A percentile compares a stretch with the other conserved stretches of the same genome.
Evolutionary conservation across 139 green algal genomes (phyloP).

Genomic region (Chlamydomonas sphaeroides): DNA sequence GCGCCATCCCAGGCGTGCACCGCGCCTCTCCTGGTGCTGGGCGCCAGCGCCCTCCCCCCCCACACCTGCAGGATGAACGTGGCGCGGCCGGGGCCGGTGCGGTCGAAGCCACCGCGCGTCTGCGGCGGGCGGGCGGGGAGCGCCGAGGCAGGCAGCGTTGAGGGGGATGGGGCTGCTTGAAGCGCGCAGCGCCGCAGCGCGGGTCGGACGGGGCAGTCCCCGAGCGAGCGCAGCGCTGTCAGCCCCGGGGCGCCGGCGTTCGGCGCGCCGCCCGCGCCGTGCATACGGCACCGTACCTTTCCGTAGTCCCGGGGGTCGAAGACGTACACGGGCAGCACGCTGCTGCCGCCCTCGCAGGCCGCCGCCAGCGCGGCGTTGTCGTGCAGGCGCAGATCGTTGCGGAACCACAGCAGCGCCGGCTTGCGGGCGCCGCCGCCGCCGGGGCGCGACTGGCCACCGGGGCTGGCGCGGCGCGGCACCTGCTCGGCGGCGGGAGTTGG

Average conservation of each 20-base stretch:
- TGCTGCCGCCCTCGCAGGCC: constrained; percentile 37
- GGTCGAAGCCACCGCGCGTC: constrained; percentile 62
- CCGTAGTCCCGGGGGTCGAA: constrained; percentile 77
- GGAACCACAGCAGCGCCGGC: constrained; percentile 63
- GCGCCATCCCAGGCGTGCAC: too few species aligned
- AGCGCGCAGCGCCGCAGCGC: too few species aligned
- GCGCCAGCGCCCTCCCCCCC: too few species aligned
- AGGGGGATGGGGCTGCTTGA: background rate
- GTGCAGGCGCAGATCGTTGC: constrained; percentile 74
- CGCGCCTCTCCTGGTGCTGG: too few species aligned
- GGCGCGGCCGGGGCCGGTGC: constrained; percentile 67
- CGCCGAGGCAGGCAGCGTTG: too few species aligned
- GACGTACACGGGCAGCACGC: constrained; percentile 66
- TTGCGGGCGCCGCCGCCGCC: constrained; percentile 1
- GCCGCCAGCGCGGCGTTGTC: constrained; percentile 65
- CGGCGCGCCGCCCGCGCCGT: too few species aligned
- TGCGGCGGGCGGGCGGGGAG: constrained; percentile 14
- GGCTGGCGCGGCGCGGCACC: background rate
- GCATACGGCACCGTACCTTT: constrained; percentile 54
- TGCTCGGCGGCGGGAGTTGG: too few species aligned
- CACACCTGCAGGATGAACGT: constrained; percentile 64
- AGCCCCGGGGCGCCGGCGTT: background rate
- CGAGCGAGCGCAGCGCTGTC: too few species aligned
- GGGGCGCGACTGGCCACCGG: background rate
- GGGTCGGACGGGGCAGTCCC: too few species aligned